Evolutionary conservation across 225 moss, liverwort and hornwort genomes (phyloP).

Genomic region (Physcomitrium patens): DNA sequence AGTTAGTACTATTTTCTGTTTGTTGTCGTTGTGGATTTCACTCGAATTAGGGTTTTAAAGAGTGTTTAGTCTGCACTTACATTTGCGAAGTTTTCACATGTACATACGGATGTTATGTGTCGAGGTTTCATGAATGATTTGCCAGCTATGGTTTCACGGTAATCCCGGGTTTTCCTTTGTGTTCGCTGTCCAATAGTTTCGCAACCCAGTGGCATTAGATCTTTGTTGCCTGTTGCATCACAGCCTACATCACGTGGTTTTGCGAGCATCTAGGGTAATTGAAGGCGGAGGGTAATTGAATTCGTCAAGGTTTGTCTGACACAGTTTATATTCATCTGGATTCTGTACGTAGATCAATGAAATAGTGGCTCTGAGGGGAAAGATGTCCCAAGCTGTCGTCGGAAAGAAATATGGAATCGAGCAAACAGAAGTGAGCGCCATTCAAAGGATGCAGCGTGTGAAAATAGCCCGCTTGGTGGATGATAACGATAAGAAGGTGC

Average conservation of each 20-base stretch:
- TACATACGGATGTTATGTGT: conserved; percentile 4
- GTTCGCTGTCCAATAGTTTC: not conserved
- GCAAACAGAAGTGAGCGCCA: conserved; percentile 89
- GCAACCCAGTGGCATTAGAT: not conserved
- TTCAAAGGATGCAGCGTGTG: conserved; percentile 94
- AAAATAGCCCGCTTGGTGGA: conserved; percentile 86
- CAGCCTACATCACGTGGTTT: conserved; percentile 1
- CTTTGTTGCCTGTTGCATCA: not conserved
- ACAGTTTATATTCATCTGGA: conserved; percentile 1
- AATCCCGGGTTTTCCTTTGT: not conserved
- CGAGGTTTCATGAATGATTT: not conserved
- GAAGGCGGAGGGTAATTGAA: not conserved
- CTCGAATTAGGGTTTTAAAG: too few species aligned
- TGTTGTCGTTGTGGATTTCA: too few species aligned
- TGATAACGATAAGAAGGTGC: conserved; percentile 93
- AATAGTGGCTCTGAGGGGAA: conserved; percentile 77
- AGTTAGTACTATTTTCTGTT: too few species aligned
- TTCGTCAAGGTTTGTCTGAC: conserved; percentile 13
- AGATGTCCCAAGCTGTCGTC: conserved; percentile 77
- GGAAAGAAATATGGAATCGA: conserved; percentile 86
- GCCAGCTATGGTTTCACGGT: not conserved
- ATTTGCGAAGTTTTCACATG: not conserved
- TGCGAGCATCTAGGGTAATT: conserved; percentile 4
- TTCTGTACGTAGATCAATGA: conserved; percentile 61
- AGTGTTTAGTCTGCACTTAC: not conserved